Evolutionary conservation across 2,329 filamentous ascomycete genomes (phyloP), one percentile per base, ranked within the genome.

Genomic region (Sarocladiaceae sp.): DNA sequence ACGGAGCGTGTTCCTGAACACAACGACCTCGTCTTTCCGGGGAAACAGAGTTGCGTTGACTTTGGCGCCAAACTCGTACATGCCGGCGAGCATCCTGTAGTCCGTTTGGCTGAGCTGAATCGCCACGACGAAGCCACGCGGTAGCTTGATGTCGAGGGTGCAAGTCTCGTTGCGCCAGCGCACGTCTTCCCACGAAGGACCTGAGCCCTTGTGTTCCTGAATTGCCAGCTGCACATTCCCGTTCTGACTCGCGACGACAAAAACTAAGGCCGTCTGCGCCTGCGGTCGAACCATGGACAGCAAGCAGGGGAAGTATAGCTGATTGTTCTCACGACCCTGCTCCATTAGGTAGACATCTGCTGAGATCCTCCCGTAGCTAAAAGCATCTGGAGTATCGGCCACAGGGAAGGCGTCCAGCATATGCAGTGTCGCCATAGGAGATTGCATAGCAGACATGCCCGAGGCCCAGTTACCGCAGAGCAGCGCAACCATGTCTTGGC

Each of bases 11-110:
- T 78, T 74, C 54, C 83, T 79, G 58, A 87, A 88, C 2, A 85
- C 71, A 45, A 84, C 63, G 2, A 70, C 70, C 63, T 96, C 90
- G 43, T 87, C 84, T 23, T 73, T 70, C 32, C 80, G 76, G 6
- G 82, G 79, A 27, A 80, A 79, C 33, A 95, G 70, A 43, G 80
- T 85, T 20, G 74, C 73, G 56, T 89, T 83, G 2, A 91, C 79
- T 55, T 85, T 88, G 51, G 76, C 77, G 20, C 85, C 87, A 59
- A 94, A 91, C 48, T 95, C 88, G 51, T 89, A 88, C 62, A 94
- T 88, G 53, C 80, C 85, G 79, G 83, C 90, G 10, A 95, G 65
- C 50, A 78, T 81, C 49, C 82, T 78, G 66, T 85, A 95, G 57
- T 95, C 88, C n/a, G 76, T 69, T 54, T 89, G 85, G 12, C 73